Base-by-base conservation (phyloP, 176 grass and related monocot species). In the Cocos nucifera region DNA sequence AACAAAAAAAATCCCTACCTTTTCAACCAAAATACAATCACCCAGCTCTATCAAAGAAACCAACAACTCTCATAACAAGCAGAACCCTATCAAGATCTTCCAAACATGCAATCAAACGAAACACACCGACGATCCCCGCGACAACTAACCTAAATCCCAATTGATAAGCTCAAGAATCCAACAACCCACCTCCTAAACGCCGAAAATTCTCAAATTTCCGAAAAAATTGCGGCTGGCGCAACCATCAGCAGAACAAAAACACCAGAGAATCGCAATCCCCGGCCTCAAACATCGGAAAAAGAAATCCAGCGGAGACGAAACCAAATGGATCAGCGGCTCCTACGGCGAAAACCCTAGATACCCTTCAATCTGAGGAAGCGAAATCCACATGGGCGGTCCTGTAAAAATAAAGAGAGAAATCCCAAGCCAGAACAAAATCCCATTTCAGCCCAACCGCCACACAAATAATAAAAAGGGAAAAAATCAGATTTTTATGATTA, bases 261-360 rank as follows among this genome's bases (percentile, higher is more conserved):
- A 30, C 28, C 28, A 30, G 28, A 30, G 28, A 30, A 30, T 30
- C 28, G 28, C 28, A 30, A 30, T 30, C 28, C 35, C 2, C 10
- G 10, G 35, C 35, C 22, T 65, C 62, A 3, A 62, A 62, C 30
- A 67, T 58, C 24, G 71, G 71, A 69, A 64, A 77, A 26, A 22
- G 2, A 44, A 12, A 44, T 2, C 35, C 35, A 61, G 22, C 17
- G 58, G 27, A 29, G 25, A 30, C 15, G 16, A 35, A 61, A 35
- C 15, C 28, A 61, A 32, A 18, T 17, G 17, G 58, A 61, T 61
- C 58, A 27, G 23, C 27, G 14, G 6, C 23, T 10, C 18, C 4
- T 20, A 14, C 4, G 17, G 27, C 16, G 58, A 23, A 16, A 53
- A 48, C 30, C 60, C 50, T 44, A 70, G 28, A 28, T 16, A 60